phyloP scores from a whole-genome alignment of 257 asterid genomes.

The Solanum piurae region DNA sequence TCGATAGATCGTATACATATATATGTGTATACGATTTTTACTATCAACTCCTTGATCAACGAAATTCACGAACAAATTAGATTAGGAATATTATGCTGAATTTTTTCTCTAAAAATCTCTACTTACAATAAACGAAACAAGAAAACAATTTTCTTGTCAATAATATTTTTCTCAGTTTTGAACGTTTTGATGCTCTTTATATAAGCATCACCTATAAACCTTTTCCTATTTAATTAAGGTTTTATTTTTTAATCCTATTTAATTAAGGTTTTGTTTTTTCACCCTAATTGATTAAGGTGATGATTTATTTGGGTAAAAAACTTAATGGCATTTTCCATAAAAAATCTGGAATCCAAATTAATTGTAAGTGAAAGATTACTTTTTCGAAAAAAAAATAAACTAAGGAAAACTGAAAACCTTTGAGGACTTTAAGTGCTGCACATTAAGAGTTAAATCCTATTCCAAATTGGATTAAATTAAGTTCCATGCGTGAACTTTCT shows the following conservation, averaged over 20 bases:
- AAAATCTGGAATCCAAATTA: not conserved
- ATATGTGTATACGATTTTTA: too few relatives aligned
- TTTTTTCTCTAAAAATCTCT: too few relatives aligned
- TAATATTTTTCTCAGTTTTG: too few relatives aligned
- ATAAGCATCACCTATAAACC: not conserved
- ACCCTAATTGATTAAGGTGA: not conserved
- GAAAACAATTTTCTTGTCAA: too few relatives aligned
- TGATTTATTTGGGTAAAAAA: not conserved
- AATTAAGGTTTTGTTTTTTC: too few relatives aligned
- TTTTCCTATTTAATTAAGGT: not conserved
- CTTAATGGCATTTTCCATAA: not conserved
- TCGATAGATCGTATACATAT: not conserved
- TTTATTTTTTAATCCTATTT: too few relatives aligned
- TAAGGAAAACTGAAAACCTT: too few relatives aligned
- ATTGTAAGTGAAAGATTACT: not conserved
- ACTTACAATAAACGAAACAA: not conserved
- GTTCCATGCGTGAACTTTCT: too few relatives aligned
- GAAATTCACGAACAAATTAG: not conserved
- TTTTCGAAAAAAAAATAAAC: too few relatives aligned
- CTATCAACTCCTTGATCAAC: not conserved
- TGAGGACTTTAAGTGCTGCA: too few relatives aligned
- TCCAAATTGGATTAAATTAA: too few relatives aligned
- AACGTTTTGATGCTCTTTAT: not conserved
- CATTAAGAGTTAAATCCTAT: too few relatives aligned
- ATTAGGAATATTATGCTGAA: not conserved